phyloP scores from a whole-genome alignment of 1,284 basidiomycete species.

The Paramarasmius palmivorus region DNA sequence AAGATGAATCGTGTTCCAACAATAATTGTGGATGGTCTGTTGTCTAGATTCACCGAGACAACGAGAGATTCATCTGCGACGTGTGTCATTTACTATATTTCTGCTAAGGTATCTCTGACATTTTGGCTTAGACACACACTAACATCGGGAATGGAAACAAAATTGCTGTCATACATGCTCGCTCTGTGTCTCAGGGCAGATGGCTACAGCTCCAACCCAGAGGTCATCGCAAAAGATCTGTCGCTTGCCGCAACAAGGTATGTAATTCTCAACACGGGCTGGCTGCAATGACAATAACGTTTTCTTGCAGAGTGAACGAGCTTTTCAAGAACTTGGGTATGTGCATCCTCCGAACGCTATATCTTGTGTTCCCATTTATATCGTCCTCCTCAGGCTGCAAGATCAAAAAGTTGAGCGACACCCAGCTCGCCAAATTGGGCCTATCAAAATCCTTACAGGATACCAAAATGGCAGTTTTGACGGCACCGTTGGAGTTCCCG shows the following conservation, averaged over 20 bases:
- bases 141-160: slow-evolving; percentile 71
- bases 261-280: too few relatives aligned
- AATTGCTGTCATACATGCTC: slow-evolving; percentile 77
- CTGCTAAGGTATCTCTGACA: slow-evolving; percentile 5
- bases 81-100: slow-evolving; percentile 21
- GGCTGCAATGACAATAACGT: slow-evolving; percentile 5
- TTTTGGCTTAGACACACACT: slow-evolving; percentile 53
- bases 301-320: slow-evolving; percentile 41
- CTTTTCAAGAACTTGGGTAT: slow-evolving; percentile 57
- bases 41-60: slow-evolving; percentile 80
- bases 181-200: slow-evolving; percentile 80
- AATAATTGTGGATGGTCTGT: slow-evolving; percentile 70
- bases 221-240: slow-evolving; percentile 71
- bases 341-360: slow-evolving; percentile 10
- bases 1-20: slow-evolving; percentile 61
- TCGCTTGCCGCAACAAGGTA: slow-evolving; percentile 64
- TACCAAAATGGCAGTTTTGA: slow-evolving; percentile 70
- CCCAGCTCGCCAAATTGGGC: slow-evolving; percentile 69
- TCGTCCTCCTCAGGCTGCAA: slow-evolving; percentile 57
- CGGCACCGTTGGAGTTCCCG: slow-evolving; percentile 79
- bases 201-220: slow-evolving; percentile 70
- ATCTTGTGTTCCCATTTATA: background rate
- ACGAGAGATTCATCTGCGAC: slow-evolving; percentile 64
- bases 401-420: slow-evolving; percentile 55
- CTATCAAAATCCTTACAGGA: slow-evolving; percentile 58